Evolutionary conservation across 345 rosid genomes (phyloP), one percentile per base, ranked within the genome.

Genomic region (Pseudoturritis turrita): DNA sequence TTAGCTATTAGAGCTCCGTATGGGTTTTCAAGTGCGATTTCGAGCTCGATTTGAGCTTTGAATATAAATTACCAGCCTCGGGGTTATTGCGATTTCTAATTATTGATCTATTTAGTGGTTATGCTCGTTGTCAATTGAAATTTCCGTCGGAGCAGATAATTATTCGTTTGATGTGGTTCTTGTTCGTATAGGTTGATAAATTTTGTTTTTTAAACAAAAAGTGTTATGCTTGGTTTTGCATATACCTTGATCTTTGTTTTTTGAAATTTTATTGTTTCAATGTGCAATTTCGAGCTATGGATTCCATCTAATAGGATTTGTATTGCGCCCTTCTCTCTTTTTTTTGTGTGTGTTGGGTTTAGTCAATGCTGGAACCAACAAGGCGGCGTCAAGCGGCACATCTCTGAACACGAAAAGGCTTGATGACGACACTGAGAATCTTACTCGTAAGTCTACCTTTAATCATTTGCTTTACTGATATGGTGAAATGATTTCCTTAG

Each of bases 351-450:
- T 71, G 29, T 6, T 83, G 47, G 41, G 40, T 51, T 75, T 81
- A 91, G 99, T 82, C 50, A 85, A 76, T 83, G 99, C 89, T 74
- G 98, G 97, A 56, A 69, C 91, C 10, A 95, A 95, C 84, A 95
- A 75, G 78, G 94, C 99, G 2, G 97, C 99, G 29, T 91, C 98
- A 8, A 91, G 97, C 77, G 76, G 97, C 77, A 89, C 99, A 49
- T 68, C 98, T 63, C 59, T 95, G 70, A 95, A 95, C 80, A 95
- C 99, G 5, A 91, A 88, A 83, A 88, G 84, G 86, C 97, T 91
- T 66, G 96, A 91, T 76, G 98, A 95, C 18, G 98, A 92, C 69
- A 87, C 92, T 7, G 99, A 95, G 84, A 95, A 86, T 46, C 92
- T 95, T 45, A 31, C 97, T 77, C 99, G 99, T 91, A 77, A 82